Conservation (phyloP, 1,139 yeast genomes). For the Torulaspora pretoriensis region DNA sequence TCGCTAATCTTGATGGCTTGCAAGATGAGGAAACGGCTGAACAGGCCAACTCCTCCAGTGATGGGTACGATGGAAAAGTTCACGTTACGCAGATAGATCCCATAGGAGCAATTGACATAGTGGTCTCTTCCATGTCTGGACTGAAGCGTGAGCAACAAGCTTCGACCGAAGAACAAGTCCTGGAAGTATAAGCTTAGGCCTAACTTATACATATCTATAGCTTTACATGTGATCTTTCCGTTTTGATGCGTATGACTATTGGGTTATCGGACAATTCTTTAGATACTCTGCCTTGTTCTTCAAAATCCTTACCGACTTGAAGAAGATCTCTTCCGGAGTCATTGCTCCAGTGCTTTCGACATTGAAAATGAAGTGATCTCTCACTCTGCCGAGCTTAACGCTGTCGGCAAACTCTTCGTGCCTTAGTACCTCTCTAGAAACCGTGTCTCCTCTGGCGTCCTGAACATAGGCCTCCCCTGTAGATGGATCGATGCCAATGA, state of each 20-base stretch:
- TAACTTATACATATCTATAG: conserved; percentile 4
- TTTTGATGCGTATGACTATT: conserved; percentile 35
- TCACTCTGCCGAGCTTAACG: conserved; percentile 83
- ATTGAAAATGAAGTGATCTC: conserved; percentile 91
- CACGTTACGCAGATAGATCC: conserved; percentile 36
- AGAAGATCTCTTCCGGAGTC: conserved; percentile 93
- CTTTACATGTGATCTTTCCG: conserved; percentile 5
- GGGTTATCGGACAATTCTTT: conserved; percentile 72
- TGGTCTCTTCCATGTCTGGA: conserved; percentile 14
- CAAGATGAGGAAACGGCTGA: conserved; percentile 10
- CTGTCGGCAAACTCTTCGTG: conserved; percentile 86
- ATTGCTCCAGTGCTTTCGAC: conserved; percentile 95
- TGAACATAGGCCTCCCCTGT: conserved; percentile 70
- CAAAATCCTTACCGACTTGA: conserved; percentile 79
- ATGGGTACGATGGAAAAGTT: conserved; percentile 43
- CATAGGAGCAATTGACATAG: conserved; percentile 24
- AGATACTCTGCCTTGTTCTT: conserved; percentile 81
- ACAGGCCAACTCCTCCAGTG: conserved; percentile 9
- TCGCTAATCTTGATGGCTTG: conserved; percentile 28
- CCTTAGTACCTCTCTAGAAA: conserved; percentile 90
- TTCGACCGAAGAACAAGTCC: conserved; percentile 7
- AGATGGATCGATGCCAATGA: conserved; percentile 63
- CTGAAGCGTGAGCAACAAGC: conserved; percentile 11
- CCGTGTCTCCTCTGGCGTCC: conserved; percentile 92
- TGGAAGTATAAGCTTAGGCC: conserved; percentile 3